Conservation (phyloP, 2,329 filamentous ascomycete genomes). For the Phaeosphaeria sp. region DNA sequence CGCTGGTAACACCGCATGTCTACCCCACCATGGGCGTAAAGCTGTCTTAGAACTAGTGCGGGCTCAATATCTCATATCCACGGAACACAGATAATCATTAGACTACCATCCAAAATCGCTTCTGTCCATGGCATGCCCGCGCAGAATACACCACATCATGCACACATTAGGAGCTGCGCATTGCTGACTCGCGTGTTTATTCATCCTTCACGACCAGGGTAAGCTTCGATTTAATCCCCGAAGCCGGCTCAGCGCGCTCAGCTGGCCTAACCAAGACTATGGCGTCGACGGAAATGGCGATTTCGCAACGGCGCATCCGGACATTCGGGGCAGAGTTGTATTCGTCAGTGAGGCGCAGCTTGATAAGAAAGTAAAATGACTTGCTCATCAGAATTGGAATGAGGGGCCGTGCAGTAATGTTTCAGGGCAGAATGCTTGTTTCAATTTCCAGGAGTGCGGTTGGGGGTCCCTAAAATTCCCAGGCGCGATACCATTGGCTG, state of each 20-base stretch:
- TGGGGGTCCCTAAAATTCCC: too few species aligned
- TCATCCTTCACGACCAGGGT: not conserved
- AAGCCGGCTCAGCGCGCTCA: not conserved
- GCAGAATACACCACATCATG: not conserved
- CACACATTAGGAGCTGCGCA: not conserved
- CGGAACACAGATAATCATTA: too few species aligned
- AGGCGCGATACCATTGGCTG: not conserved
- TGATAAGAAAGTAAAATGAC: not conserved
- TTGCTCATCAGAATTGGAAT: not conserved
- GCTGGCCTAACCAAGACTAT: not conserved
- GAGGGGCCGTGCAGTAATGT: not conserved
- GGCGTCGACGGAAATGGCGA: not conserved
- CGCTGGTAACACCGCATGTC: too few species aligned
- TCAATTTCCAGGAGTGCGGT: not conserved
- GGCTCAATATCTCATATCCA: too few species aligned
- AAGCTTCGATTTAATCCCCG: not conserved
- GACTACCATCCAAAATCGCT: too few species aligned
- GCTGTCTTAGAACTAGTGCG: too few species aligned
- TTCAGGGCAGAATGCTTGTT: not conserved
- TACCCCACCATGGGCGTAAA: too few species aligned
- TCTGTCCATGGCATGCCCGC: not conserved
- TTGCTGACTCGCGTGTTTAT: not conserved
- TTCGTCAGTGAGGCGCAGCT: not conserved
- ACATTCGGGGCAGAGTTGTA: not conserved
- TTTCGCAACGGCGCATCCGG: not conserved